Percentiles rank a stretch among this genome's conserved stretches.
Conservation (phyloP, 2,329 filamentous ascomycete species). For the Blumeriella jaapii region DNA sequence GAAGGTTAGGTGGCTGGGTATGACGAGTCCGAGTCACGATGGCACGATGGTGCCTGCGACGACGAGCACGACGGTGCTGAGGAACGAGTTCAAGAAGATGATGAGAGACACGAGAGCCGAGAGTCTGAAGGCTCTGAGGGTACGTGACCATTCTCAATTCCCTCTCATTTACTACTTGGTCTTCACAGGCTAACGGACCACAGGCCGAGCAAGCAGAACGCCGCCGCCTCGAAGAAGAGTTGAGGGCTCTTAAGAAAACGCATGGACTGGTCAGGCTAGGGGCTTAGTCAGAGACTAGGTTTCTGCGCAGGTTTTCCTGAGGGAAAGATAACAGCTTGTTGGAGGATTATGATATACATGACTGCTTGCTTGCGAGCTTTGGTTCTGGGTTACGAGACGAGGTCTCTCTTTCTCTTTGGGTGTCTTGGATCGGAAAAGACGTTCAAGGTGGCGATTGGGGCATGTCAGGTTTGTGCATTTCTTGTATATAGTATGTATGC, state of each 20-base stretch:
- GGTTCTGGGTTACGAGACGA: too few species aligned
- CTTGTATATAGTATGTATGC: too few species aligned
- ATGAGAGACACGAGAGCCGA: slow-evolving; percentile 62
- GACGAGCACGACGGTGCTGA: slow-evolving; percentile 57
- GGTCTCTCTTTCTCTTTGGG: too few species aligned
- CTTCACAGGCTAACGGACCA: slow-evolving; percentile 6
- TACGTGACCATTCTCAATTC: slow-evolving; percentile 31
- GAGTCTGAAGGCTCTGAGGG: slow-evolving; percentile 51
- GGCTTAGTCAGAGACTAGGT: slow-evolving; percentile 23
- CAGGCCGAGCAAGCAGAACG: slow-evolving; percentile 64
- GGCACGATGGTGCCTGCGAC: slow-evolving; percentile 19
- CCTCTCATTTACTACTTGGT: slow-evolving; percentile 14
- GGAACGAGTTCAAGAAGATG: slow-evolving; percentile 72
- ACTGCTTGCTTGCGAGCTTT: not conserved
- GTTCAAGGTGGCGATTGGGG: too few species aligned
- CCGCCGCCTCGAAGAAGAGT: slow-evolving; percentile 50
- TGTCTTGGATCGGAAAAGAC: too few species aligned
- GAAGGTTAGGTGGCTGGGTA: slow-evolving; percentile 52
- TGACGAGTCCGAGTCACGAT: slow-evolving; percentile 39
- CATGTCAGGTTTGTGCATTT: too few species aligned
- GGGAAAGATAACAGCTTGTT: not conserved
- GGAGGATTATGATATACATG: slow-evolving; percentile 7
- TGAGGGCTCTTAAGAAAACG: slow-evolving; percentile 36
- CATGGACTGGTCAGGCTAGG: slow-evolving; percentile 28
- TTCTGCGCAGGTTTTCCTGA: not conserved